Percentiles rank a stretch among this genome's conserved stretches.
Conservation (phyloP, 306 rosid species). For the Vigna trinervia region DNA sequence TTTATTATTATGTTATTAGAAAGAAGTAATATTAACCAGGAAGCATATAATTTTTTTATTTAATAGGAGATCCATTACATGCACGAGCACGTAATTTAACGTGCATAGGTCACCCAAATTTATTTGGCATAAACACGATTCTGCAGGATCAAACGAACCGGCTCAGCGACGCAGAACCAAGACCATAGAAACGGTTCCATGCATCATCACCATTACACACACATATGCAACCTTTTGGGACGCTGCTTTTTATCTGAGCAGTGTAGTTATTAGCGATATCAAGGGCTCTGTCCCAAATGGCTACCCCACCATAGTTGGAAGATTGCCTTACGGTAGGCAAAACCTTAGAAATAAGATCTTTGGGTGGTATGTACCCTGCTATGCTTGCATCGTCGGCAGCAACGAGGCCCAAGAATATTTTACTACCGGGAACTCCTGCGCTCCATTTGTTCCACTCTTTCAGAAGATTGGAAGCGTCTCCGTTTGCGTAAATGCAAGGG, state of each 20-base stretch:
- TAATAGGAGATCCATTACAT: too few species aligned
- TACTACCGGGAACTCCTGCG: background rate
- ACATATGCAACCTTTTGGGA: background rate
- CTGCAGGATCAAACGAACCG: background rate
- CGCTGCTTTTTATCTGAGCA: background rate
- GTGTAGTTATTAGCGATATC: background rate
- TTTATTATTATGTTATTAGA: too few species aligned
- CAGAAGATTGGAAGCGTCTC: constrained; percentile 33
- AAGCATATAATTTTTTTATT: too few species aligned
- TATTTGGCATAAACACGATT: background rate
- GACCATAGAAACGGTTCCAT: background rate
- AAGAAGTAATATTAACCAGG: too few species aligned
- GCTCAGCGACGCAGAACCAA: background rate
- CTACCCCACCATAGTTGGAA: background rate
- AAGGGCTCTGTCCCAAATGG: background rate
- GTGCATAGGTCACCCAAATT: too few species aligned
- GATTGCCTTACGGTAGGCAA: background rate
- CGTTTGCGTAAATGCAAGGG: constrained; percentile 39
- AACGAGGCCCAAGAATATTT: background rate
- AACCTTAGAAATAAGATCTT: background rate
- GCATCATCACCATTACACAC: background rate
- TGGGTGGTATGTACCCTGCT: background rate
- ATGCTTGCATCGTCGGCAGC: background rate
- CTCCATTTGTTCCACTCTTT: constrained; percentile 53
- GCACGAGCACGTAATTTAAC: too few species aligned